Conservation (phyloP, 2,329 filamentous ascomycete genomes). For the Coleophoma eucalyptorum region DNA sequence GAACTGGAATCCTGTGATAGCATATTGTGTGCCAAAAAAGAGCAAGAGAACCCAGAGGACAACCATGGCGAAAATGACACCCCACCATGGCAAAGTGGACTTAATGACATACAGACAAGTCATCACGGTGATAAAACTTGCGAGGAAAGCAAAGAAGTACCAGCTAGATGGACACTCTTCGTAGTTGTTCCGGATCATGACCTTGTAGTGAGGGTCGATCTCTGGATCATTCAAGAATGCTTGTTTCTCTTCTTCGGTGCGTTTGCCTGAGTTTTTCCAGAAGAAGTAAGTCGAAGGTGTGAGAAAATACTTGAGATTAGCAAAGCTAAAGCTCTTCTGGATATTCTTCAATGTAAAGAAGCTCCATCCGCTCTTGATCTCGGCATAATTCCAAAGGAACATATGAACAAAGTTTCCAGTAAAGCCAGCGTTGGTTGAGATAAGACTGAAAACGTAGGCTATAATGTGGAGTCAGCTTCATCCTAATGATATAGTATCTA, state of each 20-base stretch:
- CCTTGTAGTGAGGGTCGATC: conserved; percentile 37
- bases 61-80: conserved; percentile 20
- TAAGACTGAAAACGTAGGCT: conserved; percentile 29
- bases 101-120: conserved; percentile 53
- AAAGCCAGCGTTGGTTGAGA: conserved; percentile 37
- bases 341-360: conserved; percentile 1
- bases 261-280: conserved; percentile 8
- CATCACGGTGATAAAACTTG: conserved; percentile 39
- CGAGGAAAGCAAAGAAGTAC: conserved; percentile 42
- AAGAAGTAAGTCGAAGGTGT: conserved; percentile 8
- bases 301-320: conserved; percentile 3
- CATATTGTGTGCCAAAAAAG: conserved; percentile 31
- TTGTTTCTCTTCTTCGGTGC: conserved; percentile 10
- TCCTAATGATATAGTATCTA: no score
- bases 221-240: conserved; percentile 9
- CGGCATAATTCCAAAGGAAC: conserved; percentile 29
- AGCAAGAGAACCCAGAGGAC: conserved; percentile 19
- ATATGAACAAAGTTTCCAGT: conserved; percentile 40
- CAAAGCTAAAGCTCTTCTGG: not conserved
- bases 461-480: no score
- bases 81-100: conserved; percentile 47
- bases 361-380: conserved; percentile 30
- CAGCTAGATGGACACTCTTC: conserved; percentile 53
- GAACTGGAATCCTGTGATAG: conserved; percentile 42
- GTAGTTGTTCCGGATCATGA: conserved; percentile 39